Base-by-base conservation (phyloP, 805 yeast species). In the Candida jianshihensis region DNA sequence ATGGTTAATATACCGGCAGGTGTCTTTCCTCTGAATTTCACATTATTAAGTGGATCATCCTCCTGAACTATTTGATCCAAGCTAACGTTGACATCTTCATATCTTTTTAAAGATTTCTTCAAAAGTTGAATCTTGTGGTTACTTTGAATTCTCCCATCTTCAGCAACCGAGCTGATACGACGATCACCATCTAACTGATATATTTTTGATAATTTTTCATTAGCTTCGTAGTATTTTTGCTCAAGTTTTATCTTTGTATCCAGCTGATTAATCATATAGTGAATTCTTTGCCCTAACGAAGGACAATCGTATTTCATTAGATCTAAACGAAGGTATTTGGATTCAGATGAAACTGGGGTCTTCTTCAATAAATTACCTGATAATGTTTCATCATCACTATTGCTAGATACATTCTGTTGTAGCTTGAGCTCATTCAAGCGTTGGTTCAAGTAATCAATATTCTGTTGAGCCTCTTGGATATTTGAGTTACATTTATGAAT, bases 231-330 rank as follows among this genome's bases (percentile, higher is more conserved):
- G 60, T 90, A 92, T 60, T 92, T 95, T 49, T 85, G 78, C 58
- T 92, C 99, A 26, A 90, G 95, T 53, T 90, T 92, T 31, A 90
- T 70, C 60, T 92, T 92, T 59, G 90, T 88, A 56, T 89, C 96
- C 41, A 92, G 69, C 59, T 88, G 95, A 61, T 89, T 97, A 37
- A 90, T 71, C 97, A 92, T 89, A 50, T 85, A 80, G 60, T 87
- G 96, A 53, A 92, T 92, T 44, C 92, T 75, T 51, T 92, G 96
- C 10, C 97, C 96, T 47, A 92, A 65, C 0, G 95, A 85, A 1
- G 97, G 96, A 49, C 96, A 85, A 51, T 92, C 97, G 54, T 87
- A 88, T 50, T 88, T 88, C 55, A 87, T 71, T 38, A 92, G 68
- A 57, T 92, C 98, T 46, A 84, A 64, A 16, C 84, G 70, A 0